phyloP scores from a whole-genome alignment of 2,329 filamentous ascomycete genomes.

The Penicillium sp. region DNA sequence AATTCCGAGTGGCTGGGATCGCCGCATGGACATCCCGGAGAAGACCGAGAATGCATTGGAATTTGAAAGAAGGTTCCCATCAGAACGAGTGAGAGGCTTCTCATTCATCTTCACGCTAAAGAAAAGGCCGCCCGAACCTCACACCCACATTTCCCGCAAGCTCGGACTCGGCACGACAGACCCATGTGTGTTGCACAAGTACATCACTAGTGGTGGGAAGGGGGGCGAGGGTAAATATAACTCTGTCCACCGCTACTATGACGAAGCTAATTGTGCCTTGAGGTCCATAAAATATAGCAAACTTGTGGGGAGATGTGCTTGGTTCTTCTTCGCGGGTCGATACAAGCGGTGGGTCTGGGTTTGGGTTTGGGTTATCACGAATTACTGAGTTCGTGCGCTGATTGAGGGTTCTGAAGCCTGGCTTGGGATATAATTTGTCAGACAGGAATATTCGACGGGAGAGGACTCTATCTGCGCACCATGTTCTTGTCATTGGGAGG shows the following conservation, averaged over 20 bases:
- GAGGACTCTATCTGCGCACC: no score
- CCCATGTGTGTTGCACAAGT: constrained; percentile 7
- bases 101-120: neutral
- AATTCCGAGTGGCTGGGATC: constrained; percentile 5
- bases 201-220: constrained; percentile 3
- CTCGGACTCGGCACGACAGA: constrained; percentile 4
- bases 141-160: neutral
- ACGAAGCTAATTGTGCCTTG: neutral
- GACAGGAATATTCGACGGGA: no score
- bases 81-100: neutral
- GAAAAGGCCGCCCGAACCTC: neutral
- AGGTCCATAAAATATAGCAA: neutral
- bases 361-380: no score
- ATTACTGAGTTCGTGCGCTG: no score
- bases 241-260: constrained; percentile 10
- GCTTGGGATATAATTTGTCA: no score
- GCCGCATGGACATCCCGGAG: neutral
- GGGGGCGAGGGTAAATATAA: neutral
- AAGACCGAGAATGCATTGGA: constrained; percentile 1
- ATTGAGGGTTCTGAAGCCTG: no score
- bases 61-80: neutral
- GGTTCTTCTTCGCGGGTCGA: no score
- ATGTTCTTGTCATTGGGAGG: no score
- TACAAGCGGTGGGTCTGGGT: no score
- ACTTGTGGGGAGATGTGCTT: neutral